Evolutionary conservation across 257 asterid genomes (phyloP), one percentile per base, ranked within the genome.

Genomic region (Solanum sejunctum): DNA sequence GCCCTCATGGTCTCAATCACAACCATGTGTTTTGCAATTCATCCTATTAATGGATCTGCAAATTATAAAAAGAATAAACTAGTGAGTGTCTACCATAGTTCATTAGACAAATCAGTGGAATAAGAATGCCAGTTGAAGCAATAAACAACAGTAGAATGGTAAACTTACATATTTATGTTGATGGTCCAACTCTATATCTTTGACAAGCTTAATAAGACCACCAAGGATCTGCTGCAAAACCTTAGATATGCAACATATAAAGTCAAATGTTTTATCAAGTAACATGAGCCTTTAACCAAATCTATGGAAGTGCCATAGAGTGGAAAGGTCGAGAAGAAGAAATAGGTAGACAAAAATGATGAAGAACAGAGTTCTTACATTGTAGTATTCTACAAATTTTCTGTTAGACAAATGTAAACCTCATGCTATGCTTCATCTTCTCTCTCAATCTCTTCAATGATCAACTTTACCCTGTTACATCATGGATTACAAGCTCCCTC

Each of bases 141-240:
- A 67, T 21, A 79, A 81, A 81, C 73, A 81, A 45, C 49, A 84
- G 64, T 32, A 55, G 52, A 84, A 39, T 36, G 55, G 61, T 84
- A 78, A 86, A 77, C 98, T 90, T 91, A 96, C 98, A 89, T 96
- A 95, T 93, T 93, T 95, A 90, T 96, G 98, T 52, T 96, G 99
- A 88, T 96, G 99, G 77, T 91, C 91, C 88, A 95, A 93, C 92
- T 97, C 95, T 80, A 95, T 92, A 89, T 97, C 99, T 91, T 93
- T 97, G 88, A 97, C 99, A 82, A 97, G 98, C 93, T 97, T 97
- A 81, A 97, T 92, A 78, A 97, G 99, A 90, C 95, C 95, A 87
- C 97, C 98, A 85, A 96, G 96, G 87, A 96, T 95, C 92, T 96
- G 99, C 98, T 96, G 98, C 91, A 96, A 88, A 88, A 96, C 98